Evolutionary conservation across 1,284 basidiomycete species (phyloP).

Genomic region (Singerocomus inundabilis): DNA sequence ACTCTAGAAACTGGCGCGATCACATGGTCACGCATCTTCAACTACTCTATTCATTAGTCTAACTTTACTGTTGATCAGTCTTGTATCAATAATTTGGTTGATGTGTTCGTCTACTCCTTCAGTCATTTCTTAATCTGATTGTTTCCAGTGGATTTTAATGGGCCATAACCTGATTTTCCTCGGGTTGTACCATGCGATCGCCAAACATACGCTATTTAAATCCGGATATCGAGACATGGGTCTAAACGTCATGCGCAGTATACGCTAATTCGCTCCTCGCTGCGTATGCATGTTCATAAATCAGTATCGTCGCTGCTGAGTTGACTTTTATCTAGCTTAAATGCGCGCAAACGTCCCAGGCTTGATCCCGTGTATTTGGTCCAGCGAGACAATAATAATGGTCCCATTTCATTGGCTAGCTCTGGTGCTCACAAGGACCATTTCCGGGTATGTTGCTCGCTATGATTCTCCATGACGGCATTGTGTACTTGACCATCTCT

Average conservation of each 20-base stretch:
- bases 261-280: conserved; percentile 35
- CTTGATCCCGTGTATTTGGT: conserved; percentile 29
- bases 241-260: conserved; percentile 12
- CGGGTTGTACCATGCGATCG: conserved; percentile 50
- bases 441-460: conserved; percentile 23
- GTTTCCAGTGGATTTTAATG: conserved; percentile 48
- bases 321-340: conserved; percentile 17
- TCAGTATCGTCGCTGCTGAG: not conserved
- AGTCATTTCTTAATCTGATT: no score
- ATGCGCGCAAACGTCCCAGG: conserved; percentile 33
- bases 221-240: not conserved
- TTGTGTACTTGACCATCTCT: not conserved
- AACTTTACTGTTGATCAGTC: conserved; percentile 16
- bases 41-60: conserved; percentile 27
- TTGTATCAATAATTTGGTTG: conserved; percentile 39
- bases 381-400: conserved; percentile 25
- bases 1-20: conserved; percentile 52
- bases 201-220: conserved; percentile 39
- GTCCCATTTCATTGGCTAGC: conserved; percentile 14
- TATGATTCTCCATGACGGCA: not conserved
- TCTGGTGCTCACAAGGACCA: conserved; percentile 20
- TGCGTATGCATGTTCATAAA: conserved; percentile 20
- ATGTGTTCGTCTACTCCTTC: conserved; percentile 37
- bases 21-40: conserved; percentile 38
- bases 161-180: conserved; percentile 47